These are phyloP conservation scores for Apophysomyces trapeziformis DNA, from an alignment of 371 early-diverging fungal genomes.

Conservation along the genomic window DNA sequence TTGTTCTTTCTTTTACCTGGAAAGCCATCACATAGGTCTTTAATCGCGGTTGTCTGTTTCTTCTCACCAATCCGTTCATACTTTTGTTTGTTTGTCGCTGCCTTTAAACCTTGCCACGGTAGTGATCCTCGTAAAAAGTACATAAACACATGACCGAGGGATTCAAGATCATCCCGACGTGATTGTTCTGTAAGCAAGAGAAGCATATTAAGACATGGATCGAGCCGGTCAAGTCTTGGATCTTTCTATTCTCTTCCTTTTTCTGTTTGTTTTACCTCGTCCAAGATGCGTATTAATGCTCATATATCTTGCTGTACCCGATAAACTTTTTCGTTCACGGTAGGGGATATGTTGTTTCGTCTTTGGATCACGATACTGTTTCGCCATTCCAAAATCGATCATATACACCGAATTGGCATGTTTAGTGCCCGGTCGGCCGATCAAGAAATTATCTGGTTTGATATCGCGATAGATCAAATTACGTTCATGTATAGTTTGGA, in stretches of 20 bases:
- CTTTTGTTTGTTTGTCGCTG: slow-evolving; percentile 92
- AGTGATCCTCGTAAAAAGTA: slow-evolving; percentile 92
- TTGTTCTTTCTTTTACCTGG: slow-evolving; percentile 53
- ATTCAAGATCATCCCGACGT: slow-evolving; percentile 95
- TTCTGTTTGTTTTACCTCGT: slow-evolving; percentile 43
- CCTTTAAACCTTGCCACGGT: slow-evolving; percentile 97
- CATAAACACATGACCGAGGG: slow-evolving; percentile 94
- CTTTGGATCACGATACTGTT: slow-evolving; percentile 86
- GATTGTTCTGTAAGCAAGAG: slow-evolving; percentile 74
- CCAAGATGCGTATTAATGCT: slow-evolving; percentile 96
- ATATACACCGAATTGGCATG: slow-evolving; percentile 66
- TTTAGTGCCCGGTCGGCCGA: slow-evolving; percentile 75
- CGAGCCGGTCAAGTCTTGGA: no score
- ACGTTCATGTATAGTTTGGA: slow-evolving; percentile 90
- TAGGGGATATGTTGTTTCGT: slow-evolving; percentile 92
- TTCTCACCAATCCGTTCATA: slow-evolving; percentile 93
- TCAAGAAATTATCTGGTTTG: slow-evolving; percentile 99
- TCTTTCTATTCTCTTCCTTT: no score
- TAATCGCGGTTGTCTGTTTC: slow-evolving; percentile 80
- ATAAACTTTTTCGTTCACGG: slow-evolving; percentile 86
- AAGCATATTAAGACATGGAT: neutral
- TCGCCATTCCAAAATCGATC: slow-evolving; percentile 96
- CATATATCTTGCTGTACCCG: slow-evolving; percentile 97
- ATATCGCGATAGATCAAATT: slow-evolving; percentile 98
- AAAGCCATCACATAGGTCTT: slow-evolving; percentile 83